Base-by-base conservation (phyloP, 2,329 filamentous ascomycete species). In the Periconia sp. region DNA sequence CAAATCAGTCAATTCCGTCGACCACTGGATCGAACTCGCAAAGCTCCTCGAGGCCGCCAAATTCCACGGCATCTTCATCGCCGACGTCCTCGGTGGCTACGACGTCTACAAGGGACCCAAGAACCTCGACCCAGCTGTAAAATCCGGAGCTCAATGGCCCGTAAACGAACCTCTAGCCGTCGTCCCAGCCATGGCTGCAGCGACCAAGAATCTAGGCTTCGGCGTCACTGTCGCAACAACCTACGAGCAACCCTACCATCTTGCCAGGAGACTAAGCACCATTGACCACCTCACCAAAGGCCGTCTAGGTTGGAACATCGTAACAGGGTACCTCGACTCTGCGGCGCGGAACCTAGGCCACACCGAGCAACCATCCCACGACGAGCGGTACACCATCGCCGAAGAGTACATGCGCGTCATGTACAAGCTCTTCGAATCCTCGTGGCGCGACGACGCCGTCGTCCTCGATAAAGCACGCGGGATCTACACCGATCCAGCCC, bases 331-430 rank as follows among this genome's bases (percentile, higher is more conserved):
- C 56, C 77, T 88, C 2, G 84, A 88, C 60, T 85, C 81, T 2
- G 85, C 86, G 1, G 85, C 86, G 0, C 76, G 83, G 2, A 88
- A 88, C 60, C 71, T 88, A 9, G 83, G 84, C 0, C 77, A 79
- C 40, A 72, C 76, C 0, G 76, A 82, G 27, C 84, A 87, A 58
- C 76, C 54, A 3, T 75, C 79, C 72, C 87, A 90, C 62, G 85
- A 89, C 58, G 84, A 88, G 52, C 77, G 87, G 50, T 90, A 90
- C 58, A 82, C 79, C 7, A 79, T 86, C 40, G 86, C 85, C 1
- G 84, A 89, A 57, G 87, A 90, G 67, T 90, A 89, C 71, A 78
- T 89, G 68, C 77, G 82, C 42, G 84, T 89, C 1, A 78, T 87
- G 57, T 88, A 88, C 72, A 89, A 89, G 62, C 79, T 89, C 1